phyloP scores from a whole-genome alignment of 106 monocot species.

The Chionographis japonica region DNA sequence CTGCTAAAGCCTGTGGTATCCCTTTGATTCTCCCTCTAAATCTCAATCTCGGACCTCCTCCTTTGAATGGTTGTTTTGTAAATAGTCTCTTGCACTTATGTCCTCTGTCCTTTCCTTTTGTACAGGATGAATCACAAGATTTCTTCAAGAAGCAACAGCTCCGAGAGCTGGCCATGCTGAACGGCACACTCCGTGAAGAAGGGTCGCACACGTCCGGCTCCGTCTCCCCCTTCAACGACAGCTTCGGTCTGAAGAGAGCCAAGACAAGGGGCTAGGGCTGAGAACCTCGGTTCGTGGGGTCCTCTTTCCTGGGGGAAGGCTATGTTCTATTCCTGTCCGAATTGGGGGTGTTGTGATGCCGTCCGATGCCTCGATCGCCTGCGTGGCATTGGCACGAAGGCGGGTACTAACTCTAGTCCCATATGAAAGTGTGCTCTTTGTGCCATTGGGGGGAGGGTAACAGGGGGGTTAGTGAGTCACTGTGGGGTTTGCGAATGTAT shows the following conservation, averaged over 20 bases:
- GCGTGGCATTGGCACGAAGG: constrained; percentile 9
- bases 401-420: constrained; percentile 5
- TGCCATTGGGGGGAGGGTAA: neutral
- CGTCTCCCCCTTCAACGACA: constrained; percentile 79
- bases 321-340: constrained; percentile 5
- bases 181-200: constrained; percentile 86
- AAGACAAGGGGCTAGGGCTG: constrained; percentile 62
- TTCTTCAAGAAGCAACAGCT: constrained; percentile 96
- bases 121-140: constrained; percentile 92
- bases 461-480: no score
- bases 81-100: neutral
- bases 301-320: neutral
- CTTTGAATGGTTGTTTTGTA: no score
- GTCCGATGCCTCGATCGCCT: constrained; percentile 7
- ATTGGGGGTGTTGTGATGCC: constrained; percentile 1
- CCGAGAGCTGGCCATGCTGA: constrained; percentile 85
- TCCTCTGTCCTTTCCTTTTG: neutral
- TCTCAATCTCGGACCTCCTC: neutral
- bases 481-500: neutral
- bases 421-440: constrained; percentile 4
- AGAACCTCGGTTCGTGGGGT: neutral
- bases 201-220: constrained; percentile 66
- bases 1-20: constrained; percentile 90
- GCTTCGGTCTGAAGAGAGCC: constrained; percentile 87
- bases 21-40: neutral